Conservation (phyloP, 352 stramenopile species). For the Globisporangium emineosum region DNA sequence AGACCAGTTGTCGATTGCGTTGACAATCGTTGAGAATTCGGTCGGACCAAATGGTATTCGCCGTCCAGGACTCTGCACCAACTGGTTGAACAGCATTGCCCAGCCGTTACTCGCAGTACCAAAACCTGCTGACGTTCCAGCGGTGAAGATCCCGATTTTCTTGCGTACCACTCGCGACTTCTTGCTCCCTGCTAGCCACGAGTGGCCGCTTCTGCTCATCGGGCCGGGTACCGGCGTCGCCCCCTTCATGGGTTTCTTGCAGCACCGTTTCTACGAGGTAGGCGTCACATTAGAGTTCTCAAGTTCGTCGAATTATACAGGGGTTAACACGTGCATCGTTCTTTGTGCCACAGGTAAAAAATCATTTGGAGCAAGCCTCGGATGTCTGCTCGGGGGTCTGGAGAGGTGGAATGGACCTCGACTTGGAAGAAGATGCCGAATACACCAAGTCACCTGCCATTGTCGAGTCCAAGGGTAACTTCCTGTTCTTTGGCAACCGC, state of each 20-base stretch:
- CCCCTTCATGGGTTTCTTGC: slow-evolving; percentile 95
- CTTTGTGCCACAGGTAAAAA: slow-evolving; percentile 5
- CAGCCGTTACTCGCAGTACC: slow-evolving; percentile 26
- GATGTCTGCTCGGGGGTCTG: slow-evolving; percentile 66
- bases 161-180: slow-evolving; percentile 91
- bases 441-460: slow-evolving; percentile 23
- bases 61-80: slow-evolving; percentile 59
- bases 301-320: neutral
- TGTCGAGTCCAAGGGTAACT: slow-evolving; percentile 51
- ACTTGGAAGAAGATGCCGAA: slow-evolving; percentile 43
- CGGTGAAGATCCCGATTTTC: slow-evolving; percentile 82
- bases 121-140: neutral
- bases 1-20: slow-evolving; percentile 76
- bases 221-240: slow-evolving; percentile 95
- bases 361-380: slow-evolving; percentile 20
- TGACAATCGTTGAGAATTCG: slow-evolving; percentile 91
- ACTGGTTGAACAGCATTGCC: slow-evolving; percentile 53
- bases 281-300: neutral
- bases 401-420: slow-evolving; percentile 59
- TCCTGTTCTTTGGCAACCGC: slow-evolving; percentile 96
- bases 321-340: neutral
- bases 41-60: slow-evolving; percentile 34
- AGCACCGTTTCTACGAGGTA: slow-evolving; percentile 69
- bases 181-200: slow-evolving; percentile 71
- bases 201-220: slow-evolving; percentile 92